Percentiles rank a stretch among this genome's conserved stretches.
Evolutionary conservation across 495 filamentous ascomycete genomes (phyloP).

Genomic region (Hyaloscypha variabilis): DNA sequence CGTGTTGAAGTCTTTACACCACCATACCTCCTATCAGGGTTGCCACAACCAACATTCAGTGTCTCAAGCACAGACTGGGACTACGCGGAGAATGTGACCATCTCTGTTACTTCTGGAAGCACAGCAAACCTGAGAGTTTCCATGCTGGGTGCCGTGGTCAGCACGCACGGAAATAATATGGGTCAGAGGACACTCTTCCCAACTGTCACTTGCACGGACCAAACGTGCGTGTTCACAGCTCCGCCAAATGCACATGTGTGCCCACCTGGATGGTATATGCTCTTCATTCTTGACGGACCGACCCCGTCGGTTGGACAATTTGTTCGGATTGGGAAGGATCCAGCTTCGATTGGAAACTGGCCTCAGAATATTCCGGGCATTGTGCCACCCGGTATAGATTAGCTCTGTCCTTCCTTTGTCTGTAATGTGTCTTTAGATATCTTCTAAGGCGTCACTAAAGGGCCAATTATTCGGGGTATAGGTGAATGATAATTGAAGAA

Average conservation of each 20-base stretch:
- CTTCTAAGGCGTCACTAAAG: too few relatives aligned
- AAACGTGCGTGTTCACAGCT: too few relatives aligned
- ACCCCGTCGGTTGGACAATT: slow-evolving; percentile 56
- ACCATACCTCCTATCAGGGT: slow-evolving; percentile 58
- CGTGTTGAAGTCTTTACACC: slow-evolving; percentile 68
- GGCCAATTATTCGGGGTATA: too few relatives aligned
- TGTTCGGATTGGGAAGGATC: slow-evolving; percentile 66
- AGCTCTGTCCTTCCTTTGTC: too few relatives aligned
- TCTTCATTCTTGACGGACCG: slow-evolving; percentile 59
- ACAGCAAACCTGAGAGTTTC: slow-evolving; percentile 48
- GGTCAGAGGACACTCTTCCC: too few relatives aligned
- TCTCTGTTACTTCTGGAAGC: slow-evolving; percentile 33
- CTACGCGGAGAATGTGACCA: slow-evolving; percentile 45
- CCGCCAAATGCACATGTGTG: slow-evolving; percentile 53
- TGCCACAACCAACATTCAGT: slow-evolving; percentile 49
- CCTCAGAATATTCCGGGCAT: too few relatives aligned
- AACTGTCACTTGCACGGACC: too few relatives aligned
- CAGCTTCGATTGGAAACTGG: slow-evolving; percentile 62
- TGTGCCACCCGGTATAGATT: too few relatives aligned
- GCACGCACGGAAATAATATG: too few relatives aligned
- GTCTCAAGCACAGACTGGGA: slow-evolving; percentile 53
- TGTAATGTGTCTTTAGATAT: too few relatives aligned
- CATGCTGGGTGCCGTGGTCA: too few relatives aligned
- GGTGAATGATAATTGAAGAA: too few relatives aligned
- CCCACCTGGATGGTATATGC: slow-evolving; percentile 63